Evolutionary conservation across 75 land plant genomes (phyloP).

Genomic region (Chamaecyparis obtusa): DNA sequence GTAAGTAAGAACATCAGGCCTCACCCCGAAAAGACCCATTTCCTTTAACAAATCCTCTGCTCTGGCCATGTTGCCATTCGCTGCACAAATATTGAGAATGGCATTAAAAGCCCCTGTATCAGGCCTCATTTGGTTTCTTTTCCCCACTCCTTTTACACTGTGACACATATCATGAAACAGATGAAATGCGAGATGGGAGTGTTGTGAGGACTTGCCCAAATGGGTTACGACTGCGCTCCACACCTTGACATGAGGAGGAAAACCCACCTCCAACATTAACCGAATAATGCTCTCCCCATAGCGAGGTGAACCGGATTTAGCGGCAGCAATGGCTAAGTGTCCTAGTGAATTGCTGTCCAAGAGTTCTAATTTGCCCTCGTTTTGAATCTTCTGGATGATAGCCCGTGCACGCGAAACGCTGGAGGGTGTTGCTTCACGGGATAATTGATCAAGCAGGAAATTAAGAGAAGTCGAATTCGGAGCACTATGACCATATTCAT

Average conservation of each 20-base stretch:
- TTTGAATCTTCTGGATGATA: slow-evolving; percentile 16
- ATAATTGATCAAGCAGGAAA: slow-evolving; percentile 39
- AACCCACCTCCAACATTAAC: slow-evolving; percentile 30
- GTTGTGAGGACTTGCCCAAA: slow-evolving; percentile 26
- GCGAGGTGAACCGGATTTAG: slow-evolving; percentile 33
- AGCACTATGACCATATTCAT: too few species aligned
- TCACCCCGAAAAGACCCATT: slow-evolving; percentile 17
- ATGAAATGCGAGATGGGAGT: slow-evolving; percentile 27
- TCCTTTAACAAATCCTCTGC: slow-evolving; percentile 26
- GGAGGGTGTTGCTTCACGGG: slow-evolving; percentile 36
- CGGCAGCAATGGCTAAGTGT: slow-evolving; percentile 40
- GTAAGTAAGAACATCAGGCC: slow-evolving; percentile 40
- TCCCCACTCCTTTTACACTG: background rate
- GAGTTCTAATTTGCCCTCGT: background rate
- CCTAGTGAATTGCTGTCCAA: slow-evolving; percentile 35
- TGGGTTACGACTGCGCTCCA: slow-evolving; percentile 48
- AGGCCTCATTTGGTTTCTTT: slow-evolving; percentile 15
- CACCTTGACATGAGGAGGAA: slow-evolving; percentile 42
- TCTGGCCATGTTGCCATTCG: slow-evolving; percentile 17
- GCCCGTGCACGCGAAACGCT: slow-evolving; percentile 37
- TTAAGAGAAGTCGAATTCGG: slow-evolving; percentile 20
- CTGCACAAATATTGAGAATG: slow-evolving; percentile 45
- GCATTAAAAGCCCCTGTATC: slow-evolving; percentile 58
- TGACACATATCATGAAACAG: slow-evolving; percentile 37
- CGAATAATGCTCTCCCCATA: slow-evolving; percentile 31